phyloP scores from a whole-genome alignment of 352 stramenopile genomes.

The Stramenopiles sp. region DNA sequence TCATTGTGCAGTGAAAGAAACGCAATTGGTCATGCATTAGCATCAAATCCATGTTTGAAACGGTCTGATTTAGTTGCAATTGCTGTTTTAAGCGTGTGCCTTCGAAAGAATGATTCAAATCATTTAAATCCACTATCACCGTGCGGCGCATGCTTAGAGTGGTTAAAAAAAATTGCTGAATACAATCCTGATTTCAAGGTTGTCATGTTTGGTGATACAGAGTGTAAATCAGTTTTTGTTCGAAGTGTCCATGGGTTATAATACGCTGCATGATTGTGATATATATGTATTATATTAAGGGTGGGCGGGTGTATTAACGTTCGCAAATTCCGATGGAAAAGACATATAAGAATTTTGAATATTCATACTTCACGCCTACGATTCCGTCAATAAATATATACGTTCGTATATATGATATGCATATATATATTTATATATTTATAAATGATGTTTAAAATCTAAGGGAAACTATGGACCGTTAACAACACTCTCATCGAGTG shows the following conservation, averaged over 20 bases:
- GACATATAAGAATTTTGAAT: too few relatives aligned
- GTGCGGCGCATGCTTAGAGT: constrained; percentile 94
- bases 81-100: constrained; percentile 61
- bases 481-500: too few relatives aligned
- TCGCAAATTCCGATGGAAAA: too few relatives aligned
- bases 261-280: too few relatives aligned
- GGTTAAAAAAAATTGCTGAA: constrained; percentile 96
- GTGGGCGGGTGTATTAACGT: too few relatives aligned
- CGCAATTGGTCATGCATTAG: constrained; percentile 88
- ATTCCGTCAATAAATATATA: too few relatives aligned
- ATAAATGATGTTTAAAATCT: too few relatives aligned
- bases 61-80: constrained; percentile 78
- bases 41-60: constrained; percentile 66
- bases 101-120: constrained; percentile 12
- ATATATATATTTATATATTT: too few relatives aligned
- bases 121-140: constrained; percentile 87
- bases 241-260: constrained; percentile 16
- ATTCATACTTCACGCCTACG: too few relatives aligned
- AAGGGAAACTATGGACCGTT: too few relatives aligned
- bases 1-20: constrained; percentile 90
- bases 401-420: too few relatives aligned
- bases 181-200: constrained; percentile 88
- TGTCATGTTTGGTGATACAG: constrained; percentile 81
- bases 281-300: too few relatives aligned
- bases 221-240: constrained; percentile 73